These are phyloP conservation scores for Carex arenaria DNA, from an alignment of 202 grass and related monocot species.

Conservation along the genomic window DNA sequence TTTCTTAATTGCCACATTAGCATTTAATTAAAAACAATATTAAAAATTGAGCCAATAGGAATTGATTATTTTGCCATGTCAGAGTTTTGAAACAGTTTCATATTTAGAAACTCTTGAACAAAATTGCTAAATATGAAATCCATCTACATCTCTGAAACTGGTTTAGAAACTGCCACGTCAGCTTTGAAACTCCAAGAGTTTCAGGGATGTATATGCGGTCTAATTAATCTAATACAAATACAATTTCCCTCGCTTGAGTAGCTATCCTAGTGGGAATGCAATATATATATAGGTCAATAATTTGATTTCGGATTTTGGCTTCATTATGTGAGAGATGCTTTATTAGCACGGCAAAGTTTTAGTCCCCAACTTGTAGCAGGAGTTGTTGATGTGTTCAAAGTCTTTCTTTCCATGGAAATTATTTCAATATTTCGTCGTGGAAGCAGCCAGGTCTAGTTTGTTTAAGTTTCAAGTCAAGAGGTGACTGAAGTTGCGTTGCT, in stretches of 20 bases:
- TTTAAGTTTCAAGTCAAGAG: background rate
- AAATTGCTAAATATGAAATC: too few relatives aligned
- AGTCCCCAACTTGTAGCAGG: background rate
- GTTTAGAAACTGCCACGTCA: too few relatives aligned
- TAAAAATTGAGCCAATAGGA: too few relatives aligned
- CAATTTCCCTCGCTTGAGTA: background rate
- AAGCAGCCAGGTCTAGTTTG: background rate
- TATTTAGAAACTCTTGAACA: too few relatives aligned
- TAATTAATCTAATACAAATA: background rate
- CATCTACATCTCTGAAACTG: too few relatives aligned
- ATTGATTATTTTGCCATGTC: too few relatives aligned
- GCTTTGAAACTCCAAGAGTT: too few relatives aligned
- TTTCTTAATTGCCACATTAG: too few relatives aligned
- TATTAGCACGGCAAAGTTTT: background rate
- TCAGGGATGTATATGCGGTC: too few relatives aligned
- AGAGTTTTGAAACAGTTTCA: too few relatives aligned
- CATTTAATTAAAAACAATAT: too few relatives aligned
- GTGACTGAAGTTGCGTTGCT: background rate
- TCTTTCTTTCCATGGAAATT: background rate
- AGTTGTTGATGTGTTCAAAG: background rate
- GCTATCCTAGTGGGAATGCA: conserved; percentile 4
- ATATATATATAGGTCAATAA: background rate
- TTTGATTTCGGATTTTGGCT: background rate
- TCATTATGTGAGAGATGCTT: background rate
- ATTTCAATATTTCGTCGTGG: background rate